A percentile compares a stretch with the other conserved stretches of the same genome.
phyloP scores from a whole-genome alignment of 305 asterid genomes.

The Solanum chacoense region DNA sequence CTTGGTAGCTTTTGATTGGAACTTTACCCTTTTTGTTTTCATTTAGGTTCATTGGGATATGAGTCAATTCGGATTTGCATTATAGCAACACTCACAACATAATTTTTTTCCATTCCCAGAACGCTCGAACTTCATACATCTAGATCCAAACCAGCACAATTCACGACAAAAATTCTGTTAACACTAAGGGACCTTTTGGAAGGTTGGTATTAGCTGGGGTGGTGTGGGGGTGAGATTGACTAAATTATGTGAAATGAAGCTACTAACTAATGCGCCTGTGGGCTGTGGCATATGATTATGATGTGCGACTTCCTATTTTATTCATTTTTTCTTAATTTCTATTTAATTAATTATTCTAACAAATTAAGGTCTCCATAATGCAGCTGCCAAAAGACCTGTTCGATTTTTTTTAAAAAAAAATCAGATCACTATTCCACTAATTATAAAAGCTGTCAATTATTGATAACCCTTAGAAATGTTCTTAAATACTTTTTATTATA shows the following conservation, averaged over 20 bases:
- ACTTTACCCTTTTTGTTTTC: too few relatives aligned
- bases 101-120: too few relatives aligned
- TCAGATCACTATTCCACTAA: neutral
- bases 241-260: neutral
- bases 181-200: neutral
- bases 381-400: neutral
- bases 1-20: neutral
- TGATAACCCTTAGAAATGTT: neutral
- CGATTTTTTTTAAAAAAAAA: neutral
- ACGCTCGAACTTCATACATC: accelerated
- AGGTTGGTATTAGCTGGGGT: neutral
- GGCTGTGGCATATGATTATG: neutral
- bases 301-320: neutral
- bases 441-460: neutral
- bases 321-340: neutral
- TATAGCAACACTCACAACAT: too few relatives aligned
- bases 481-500: neutral
- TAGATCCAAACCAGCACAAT: too few relatives aligned
- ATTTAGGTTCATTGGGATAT: neutral
- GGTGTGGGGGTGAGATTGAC: neutral
- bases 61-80: too few relatives aligned
- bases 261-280: neutral
- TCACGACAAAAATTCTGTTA: neutral
- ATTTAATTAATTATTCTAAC: neutral
- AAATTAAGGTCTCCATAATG: neutral